These are phyloP conservation scores for Trichoderma hamatum DNA, from an alignment of 2,329 filamentous ascomycete genomes.

Conservation along the genomic window DNA sequence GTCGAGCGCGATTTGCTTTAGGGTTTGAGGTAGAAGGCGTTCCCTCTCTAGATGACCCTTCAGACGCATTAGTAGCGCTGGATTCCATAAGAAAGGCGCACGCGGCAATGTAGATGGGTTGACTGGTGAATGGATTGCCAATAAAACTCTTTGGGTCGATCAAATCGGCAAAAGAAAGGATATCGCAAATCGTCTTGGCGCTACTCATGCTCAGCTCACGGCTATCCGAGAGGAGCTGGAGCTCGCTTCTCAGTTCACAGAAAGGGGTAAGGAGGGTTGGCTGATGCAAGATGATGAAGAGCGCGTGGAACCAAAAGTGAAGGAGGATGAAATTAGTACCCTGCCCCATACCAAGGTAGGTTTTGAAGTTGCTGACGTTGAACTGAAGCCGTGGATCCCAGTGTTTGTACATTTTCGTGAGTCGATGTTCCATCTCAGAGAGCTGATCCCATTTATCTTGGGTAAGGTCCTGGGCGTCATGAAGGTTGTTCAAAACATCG, in stretches of 20 bases:
- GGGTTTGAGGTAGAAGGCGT: slow-evolving; percentile 47
- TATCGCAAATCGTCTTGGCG: slow-evolving; percentile 89
- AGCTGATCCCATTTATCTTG: slow-evolving; percentile 72
- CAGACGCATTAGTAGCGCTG: slow-evolving; percentile 65
- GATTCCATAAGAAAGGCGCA: slow-evolving; percentile 88
- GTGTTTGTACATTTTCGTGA: slow-evolving; percentile 72
- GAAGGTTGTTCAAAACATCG: slow-evolving; percentile 81
- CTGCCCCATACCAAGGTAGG: slow-evolving; percentile 78
- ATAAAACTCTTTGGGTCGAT: slow-evolving; percentile 85
- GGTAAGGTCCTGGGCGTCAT: slow-evolving; percentile 72
- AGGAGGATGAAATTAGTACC: slow-evolving; percentile 85
- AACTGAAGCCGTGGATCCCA: slow-evolving; percentile 78
- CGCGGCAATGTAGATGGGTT: slow-evolving; percentile 89
- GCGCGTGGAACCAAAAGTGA: slow-evolving; percentile 86
- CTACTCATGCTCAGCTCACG: slow-evolving; percentile 83
- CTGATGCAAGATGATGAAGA: slow-evolving; percentile 83
- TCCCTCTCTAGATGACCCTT: slow-evolving; percentile 57
- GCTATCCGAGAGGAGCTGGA: slow-evolving; percentile 77
- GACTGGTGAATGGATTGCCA: slow-evolving; percentile 85
- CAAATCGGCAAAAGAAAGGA: slow-evolving; percentile 81
- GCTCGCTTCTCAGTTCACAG: slow-evolving; percentile 57
- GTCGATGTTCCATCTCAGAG: slow-evolving; percentile 75
- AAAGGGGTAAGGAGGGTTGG: slow-evolving; percentile 81
- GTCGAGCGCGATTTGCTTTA: slow-evolving; percentile 23
- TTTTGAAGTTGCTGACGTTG: slow-evolving; percentile 82